phyloP scores from a whole-genome alignment of 2,329 filamentous ascomycete species.

The Fusarium protoensiforme region DNA sequence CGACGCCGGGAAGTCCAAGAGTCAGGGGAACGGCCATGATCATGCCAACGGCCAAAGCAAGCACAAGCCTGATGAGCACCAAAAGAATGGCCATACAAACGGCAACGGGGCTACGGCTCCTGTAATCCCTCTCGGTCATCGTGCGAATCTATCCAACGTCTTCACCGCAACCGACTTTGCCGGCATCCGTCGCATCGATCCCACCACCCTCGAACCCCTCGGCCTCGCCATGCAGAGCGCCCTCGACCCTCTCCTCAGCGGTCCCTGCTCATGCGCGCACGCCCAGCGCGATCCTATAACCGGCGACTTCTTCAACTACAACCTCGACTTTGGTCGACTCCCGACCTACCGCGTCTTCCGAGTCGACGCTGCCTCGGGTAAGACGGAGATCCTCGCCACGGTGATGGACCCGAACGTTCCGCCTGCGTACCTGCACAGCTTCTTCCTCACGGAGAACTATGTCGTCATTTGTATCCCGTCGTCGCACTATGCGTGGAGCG shows the following conservation, averaged over 20 bases:
- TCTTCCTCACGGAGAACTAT: conserved; percentile 78
- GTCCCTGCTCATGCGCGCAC: conserved; percentile 76
- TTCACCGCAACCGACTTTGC: conserved; percentile 68
- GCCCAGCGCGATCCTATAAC: conserved; percentile 76
- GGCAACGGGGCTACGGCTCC: background rate
- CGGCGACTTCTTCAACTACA: conserved; percentile 85
- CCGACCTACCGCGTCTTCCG: conserved; percentile 77
- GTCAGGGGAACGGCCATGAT: background rate
- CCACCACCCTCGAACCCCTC: conserved; percentile 77
- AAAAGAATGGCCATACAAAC: background rate
- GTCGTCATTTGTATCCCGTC: conserved; percentile 80
- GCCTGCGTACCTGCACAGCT: conserved; percentile 84
- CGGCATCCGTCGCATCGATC: conserved; percentile 71
- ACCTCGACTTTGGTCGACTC: conserved; percentile 70
- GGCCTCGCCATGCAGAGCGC: conserved; percentile 68
- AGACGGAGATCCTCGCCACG: conserved; percentile 77
- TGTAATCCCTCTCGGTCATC: conserved; percentile 46
- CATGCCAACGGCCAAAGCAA: background rate
- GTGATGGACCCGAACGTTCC: conserved; percentile 61
- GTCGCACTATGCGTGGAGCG: conserved; percentile 67
- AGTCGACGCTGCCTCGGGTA: conserved; percentile 69
- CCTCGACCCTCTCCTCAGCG: conserved; percentile 76
- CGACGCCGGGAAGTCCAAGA: conserved; percentile 11
- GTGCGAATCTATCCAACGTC: conserved; percentile 57
- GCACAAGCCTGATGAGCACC: conserved; percentile 5